Percentiles rank a stretch among this genome's conserved stretches.
These are phyloP conservation scores for Carpinus viminea DNA, from an alignment of 306 rosid genomes.

Conservation along the genomic window DNA sequence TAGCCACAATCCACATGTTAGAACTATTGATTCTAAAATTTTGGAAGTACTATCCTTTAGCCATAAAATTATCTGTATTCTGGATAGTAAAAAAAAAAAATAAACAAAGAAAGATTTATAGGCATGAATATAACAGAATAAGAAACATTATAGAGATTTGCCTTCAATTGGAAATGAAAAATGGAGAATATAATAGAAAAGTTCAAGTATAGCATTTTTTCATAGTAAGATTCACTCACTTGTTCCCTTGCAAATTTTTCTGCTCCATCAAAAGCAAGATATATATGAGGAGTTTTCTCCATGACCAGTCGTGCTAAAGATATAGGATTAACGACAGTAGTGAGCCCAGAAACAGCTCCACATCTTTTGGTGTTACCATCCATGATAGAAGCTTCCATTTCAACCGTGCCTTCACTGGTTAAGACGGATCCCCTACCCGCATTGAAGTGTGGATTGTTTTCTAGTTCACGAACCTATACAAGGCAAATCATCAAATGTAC, in stretches of 20 bases:
- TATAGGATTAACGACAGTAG: slow-evolving; percentile 73
- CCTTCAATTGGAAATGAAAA: background rate
- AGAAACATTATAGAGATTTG: background rate
- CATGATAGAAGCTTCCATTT: slow-evolving; percentile 94
- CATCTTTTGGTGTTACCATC: slow-evolving; percentile 69
- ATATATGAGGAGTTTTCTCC: slow-evolving; percentile 90
- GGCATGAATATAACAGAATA: background rate
- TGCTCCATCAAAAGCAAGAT: slow-evolving; percentile 63
- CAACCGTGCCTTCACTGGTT: slow-evolving; percentile 60
- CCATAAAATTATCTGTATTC: background rate
- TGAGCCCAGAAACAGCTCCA: slow-evolving; percentile 89
- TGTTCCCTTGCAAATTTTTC: slow-evolving; percentile 64
- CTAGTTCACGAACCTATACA: slow-evolving; percentile 70
- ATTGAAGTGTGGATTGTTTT: slow-evolving; percentile 67
- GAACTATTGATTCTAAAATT: background rate
- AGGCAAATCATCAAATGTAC: background rate
- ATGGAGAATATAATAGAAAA: background rate
- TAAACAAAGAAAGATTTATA: background rate
- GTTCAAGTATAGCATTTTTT: background rate
- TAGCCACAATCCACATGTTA: background rate
- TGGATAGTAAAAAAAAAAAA: background rate
- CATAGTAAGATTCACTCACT: slow-evolving; percentile 27
- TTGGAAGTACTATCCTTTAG: background rate
- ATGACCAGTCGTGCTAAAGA: slow-evolving; percentile 83
- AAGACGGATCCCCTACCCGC: slow-evolving; percentile 85